Base-by-base conservation (phyloP, 1,284 basidiomycete genomes). In the Leccinum huronense region DNA sequence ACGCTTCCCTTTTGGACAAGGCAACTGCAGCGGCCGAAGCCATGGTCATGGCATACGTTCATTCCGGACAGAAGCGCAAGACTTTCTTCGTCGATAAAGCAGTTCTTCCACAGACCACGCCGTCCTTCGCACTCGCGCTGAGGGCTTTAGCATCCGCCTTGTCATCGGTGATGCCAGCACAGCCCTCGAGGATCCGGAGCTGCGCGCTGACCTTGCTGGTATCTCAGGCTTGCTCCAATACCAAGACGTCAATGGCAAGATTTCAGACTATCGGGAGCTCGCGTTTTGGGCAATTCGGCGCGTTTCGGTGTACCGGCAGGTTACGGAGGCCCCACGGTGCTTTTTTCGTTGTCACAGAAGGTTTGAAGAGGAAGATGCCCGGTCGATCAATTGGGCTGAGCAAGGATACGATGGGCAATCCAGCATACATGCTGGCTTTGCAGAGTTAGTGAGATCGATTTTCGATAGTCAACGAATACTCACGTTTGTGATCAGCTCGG, bases 291-390 rank as follows among this genome's bases (percentile, higher is more conserved):
- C 53, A 98, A 97, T 77, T 93, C 95, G 42, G 96, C 93, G 55
- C 88, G 97, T 53, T 99, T 99, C 73, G 97, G 97, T 75, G 94
- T 96, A 33, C 93, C 94, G 34, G 85, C 87, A 60, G 94, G 94
- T 34, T 96, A 94, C 75, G 94, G 94, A 66, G 94, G 94, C 94
- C 94, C 27, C 94, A 97, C 73, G 95, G 91, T 16, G 95, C 93
- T 8, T 99, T 99, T 86, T 99, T 99, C 75, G 93, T 97, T 7
- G 94, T 94, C 66, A 91, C 89, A 30, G 95, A 99, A 67, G 89
- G 86, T 70, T 82, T 99, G 67, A 99, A 98, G 85, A 85, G 97
- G 67, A 97, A 96, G 81, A 97, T 98, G 89, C 97, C 97, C 23
- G 97, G 97, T 65, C 86, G 97, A 67, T 80, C 99, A 62, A 94